Base-by-base conservation (phyloP, 2,329 filamentous ascomycete species). In the Aspergillus sojae region DNA sequence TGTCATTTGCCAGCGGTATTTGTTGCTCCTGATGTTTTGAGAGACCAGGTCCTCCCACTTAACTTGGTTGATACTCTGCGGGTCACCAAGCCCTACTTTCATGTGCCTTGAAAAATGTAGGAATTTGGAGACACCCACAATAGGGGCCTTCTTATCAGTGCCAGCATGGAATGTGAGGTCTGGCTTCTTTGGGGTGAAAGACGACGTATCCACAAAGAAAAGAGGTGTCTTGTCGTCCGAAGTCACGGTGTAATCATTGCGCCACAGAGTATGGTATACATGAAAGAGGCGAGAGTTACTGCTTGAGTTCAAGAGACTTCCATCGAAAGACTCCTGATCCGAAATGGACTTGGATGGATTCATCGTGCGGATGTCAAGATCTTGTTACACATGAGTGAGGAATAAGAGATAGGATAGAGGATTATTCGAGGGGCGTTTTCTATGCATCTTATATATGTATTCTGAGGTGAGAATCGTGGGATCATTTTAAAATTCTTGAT, bases 81-180 rank as follows among this genome's bases (percentile, higher is more conserved):
- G 74, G 52, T 78, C 68, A 43, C 75, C 73, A 11, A 78, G 65
- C 9, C 75, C 75, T 43, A 79, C 65, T 62, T 75, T 74, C 21
- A 68, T 65, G 59, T 73, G 69, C 19, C 70, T 69, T 6, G 75
- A 77, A 58, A 78, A 73, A 43, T 72, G 71, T 12, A 69, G 60
- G 60, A 75, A 79, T 52, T 78, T 76, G 62, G 71, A 72, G 5
- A 73, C 67, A 0, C 71, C 76, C 46, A 70, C 69, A 21, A 75
- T 60, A 12, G 73, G 72, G 4, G 66, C 74, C 3, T 62, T 69
- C 7, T 67, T 66, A 63, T 72, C 66, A 4, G 64, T 30, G 14
- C 76, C 72, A 1, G 65, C 58, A 64, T 79, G 75, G 57, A 78
- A 66, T 1, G 74, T 76, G 9, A 79, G 65, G 21, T 78, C 75